Base-by-base conservation (phyloP, 1,284 basidiomycete species). In the Ustilago bromivora region DNA sequence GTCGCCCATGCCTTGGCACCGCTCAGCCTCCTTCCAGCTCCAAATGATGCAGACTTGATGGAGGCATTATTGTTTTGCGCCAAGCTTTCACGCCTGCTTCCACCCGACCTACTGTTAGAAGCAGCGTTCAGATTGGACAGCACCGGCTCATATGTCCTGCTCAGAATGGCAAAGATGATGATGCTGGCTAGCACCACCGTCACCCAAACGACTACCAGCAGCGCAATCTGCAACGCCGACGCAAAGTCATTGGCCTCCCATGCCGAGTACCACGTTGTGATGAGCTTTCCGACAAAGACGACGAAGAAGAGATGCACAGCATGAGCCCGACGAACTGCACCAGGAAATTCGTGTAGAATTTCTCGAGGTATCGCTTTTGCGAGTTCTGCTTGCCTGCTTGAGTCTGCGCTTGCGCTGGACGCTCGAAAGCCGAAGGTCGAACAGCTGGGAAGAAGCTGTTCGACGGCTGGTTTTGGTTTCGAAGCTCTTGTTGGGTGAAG, bases 71-170 rank as follows among this genome's bases (percentile, higher is more conserved):
- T 54, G 31, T 36, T 49, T 15, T 34, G 38, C 9, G 41, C 31
- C 55, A 71, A 13, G 61, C 61, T 67, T 13, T 17, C 53, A 7
- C 57, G 46, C 7, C 60, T 38, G 13, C 56, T 47, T 15, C 64
- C 60, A 41, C 38, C 60, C n/a, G 56, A 55, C 15, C 57, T 49
- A n/a, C 57, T 58, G 19, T 11, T 10, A 3, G 49, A 55, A 5
- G 38, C 61, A 15, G 54, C 52, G 23, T 57, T 53, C 28, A 74
- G 17, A 60, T 40, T 66, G 8, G 63, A 57, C 9, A 75, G 47
- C 34, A 75, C 56, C 12, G 72, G 72, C 58, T 75, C 72, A 31
- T 75, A 75, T 9, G 72, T 75, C 3, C 68, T 60, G n/a, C 64
- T 65, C 15, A 71, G 47, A 38, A 71, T 76, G 19, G 66, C 61